Conservation (phyloP, 1,139 yeast species). For the Yamadazyma atlantica region DNA sequence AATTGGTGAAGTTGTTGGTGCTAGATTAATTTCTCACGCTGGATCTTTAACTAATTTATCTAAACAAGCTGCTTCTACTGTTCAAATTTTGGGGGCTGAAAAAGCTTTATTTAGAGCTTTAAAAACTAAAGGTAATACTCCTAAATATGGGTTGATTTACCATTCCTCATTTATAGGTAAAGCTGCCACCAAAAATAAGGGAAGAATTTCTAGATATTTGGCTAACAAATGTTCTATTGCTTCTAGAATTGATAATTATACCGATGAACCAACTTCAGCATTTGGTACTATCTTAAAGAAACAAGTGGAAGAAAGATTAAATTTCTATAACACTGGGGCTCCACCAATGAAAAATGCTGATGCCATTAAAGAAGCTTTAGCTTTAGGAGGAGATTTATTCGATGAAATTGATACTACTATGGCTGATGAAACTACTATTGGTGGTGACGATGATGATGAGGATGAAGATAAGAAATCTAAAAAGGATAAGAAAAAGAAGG, state of each 20-base stretch:
- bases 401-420: constrained; percentile 17
- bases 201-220: constrained; percentile 96
- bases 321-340: constrained; percentile 93
- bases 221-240: constrained; percentile 99
- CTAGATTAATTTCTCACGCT: constrained; percentile 95
- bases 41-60: constrained; percentile 94
- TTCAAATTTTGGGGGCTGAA: constrained; percentile 98
- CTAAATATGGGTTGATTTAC: constrained; percentile 95
- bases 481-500: constrained; percentile 41
- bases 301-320: constrained; percentile 97
- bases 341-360: constrained; percentile 95
- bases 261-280: constrained; percentile 79
- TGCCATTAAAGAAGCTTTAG: constrained; percentile 89
- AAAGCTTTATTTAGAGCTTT: constrained; percentile 98
- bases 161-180: constrained; percentile 97
- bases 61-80: constrained; percentile 98
- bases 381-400: constrained; percentile 54
- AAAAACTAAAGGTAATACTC: constrained; percentile 97
- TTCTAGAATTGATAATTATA: constrained; percentile 94
- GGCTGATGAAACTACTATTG: constrained; percentile 17
- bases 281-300: constrained; percentile 90
- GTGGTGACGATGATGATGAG: constrained; percentile 36
- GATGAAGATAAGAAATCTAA: constrained; percentile 44
- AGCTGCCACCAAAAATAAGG: constrained; percentile 97
- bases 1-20: constrained; percentile 98